Evolutionary conservation across 257 asterid genomes (phyloP), one percentile per base, ranked within the genome.

Genomic region (Solanum habrochaites): DNA sequence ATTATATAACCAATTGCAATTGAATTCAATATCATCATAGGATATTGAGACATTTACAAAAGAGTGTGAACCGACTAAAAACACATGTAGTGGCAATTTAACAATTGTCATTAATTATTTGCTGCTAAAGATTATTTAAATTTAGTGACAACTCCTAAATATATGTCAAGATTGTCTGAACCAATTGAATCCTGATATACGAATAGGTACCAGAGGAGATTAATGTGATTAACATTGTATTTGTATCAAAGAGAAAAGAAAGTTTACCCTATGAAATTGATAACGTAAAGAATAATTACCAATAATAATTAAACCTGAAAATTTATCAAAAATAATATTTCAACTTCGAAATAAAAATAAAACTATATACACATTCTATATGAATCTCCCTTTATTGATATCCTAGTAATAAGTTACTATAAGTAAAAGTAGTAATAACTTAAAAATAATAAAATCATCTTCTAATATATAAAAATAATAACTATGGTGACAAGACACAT

Each of bases 61-160:
- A 52, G 11, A 18, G 4, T 6, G n/a, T 18, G 2, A 52, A 52
- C 18, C 18, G n/a, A 16, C n/a, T 52, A 52, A 7, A 52, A 52
- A 15, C 2, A 52, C 4, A 52, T 18, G 18, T 18, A 52, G 1
- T 7, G 10, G 0, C n/a, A 52, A 52, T 52, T 6, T 2, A 52
- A 21, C 4, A 18, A 18, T 52, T 52, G 2, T 52, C 23, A 6
- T 52, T 52, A 52, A 52, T 52, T 16, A 52, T 16, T 52, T 52
- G 0, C 0, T 10, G n/a, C 23, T 52, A 8, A 52, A 52, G 0
- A 52, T 16, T 52, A 2, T 52, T 52, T 7, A 3, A 16, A 16
- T 6, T 6, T 52, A 6, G 0, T 52, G 23, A 16, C 3, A 8
- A 1, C 62, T 52, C 10, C 23, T 52, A 52, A 3, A 2, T 52